Evolutionary conservation across 164 flowering plant species (phyloP), one percentile per base, ranked within the genome.

Genomic region (Chimonanthus praecox): DNA sequence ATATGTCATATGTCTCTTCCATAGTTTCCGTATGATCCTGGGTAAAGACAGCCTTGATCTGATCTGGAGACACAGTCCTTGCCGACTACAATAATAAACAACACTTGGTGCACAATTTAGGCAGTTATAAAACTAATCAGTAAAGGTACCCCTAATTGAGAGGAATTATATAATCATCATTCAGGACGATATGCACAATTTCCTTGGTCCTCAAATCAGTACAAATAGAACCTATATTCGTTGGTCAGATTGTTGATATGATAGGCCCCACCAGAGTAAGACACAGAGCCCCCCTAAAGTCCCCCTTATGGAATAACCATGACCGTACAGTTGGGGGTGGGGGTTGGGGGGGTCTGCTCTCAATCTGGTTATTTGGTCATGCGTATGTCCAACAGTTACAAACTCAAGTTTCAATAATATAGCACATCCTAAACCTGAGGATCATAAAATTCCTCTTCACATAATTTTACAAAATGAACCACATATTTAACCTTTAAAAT

Each of bases 1-100:
- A 95, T 71, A 96, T 96, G 76, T 96, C 99, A 83, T 94, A 96
- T 5, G 89, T 94, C 82, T 96, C 85, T 83, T 96, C 99, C 66
- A 18, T 75, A 10, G 85, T 73, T 80, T 94, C 98, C 15, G 64
- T 72, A 72, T 85, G 85, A 49, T 83, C 90, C 82, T 89, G 83
- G 54, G 86, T 75, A 33, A 92, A 10, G 58, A 79, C 86, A 72
- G 88, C 75, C 82, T 84, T 93, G 79, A 96, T 85, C 74, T 87
- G 84, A 74, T 96, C 97, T 49, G 67, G 86, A 3, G 88, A 63
- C 67, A 88, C 71, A n/a, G 78, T 72, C 87, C 76, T 90, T 66
- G 77, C 75, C 65, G 98, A 96, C 99, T 92, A 82, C 83, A 89
- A 72, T 45, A 75, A 74, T 16, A 49, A 64, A 68, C 46, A 80